phyloP scores from a whole-genome alignment of 2,329 filamentous ascomycete genomes.

The Sporothrix phasma region DNA sequence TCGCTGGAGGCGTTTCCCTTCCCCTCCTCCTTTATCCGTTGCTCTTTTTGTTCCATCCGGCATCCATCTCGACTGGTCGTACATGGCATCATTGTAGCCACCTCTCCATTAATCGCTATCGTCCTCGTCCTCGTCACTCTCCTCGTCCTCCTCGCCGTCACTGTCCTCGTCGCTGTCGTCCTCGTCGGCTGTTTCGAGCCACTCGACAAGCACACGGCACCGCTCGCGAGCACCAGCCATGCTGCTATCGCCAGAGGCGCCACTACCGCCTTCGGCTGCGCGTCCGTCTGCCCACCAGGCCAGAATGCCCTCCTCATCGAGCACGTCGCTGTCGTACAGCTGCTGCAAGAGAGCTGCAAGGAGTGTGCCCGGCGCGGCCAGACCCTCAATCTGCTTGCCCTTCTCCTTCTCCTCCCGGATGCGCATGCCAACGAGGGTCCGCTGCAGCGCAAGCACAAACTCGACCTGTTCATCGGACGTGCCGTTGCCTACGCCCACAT shows the following conservation, averaged over 20 bases:
- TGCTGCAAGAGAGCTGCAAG: constrained; percentile 73
- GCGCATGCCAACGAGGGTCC: constrained; percentile 55
- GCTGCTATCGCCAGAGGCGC: constrained; percentile 15
- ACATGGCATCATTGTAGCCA: neutral
- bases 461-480: constrained; percentile 67
- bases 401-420: constrained; percentile 13
- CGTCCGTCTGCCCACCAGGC: constrained; percentile 76
- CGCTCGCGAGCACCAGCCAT: constrained; percentile 63
- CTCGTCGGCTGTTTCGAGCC: constrained; percentile 67
- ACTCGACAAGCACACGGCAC: constrained; percentile 71
- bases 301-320: constrained; percentile 82
- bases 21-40: neutral
- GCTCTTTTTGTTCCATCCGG: neutral
- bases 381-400: neutral
- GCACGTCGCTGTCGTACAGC: constrained; percentile 70
- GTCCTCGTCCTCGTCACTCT: constrained; percentile 12
- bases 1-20: neutral
- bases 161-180: constrained; percentile 60
- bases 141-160: constrained; percentile 29
- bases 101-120: neutral
- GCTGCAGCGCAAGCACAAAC: constrained; percentile 72
- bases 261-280: constrained; percentile 53
- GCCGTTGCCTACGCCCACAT: constrained; percentile 42
- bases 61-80: neutral
- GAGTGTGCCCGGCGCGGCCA: constrained; percentile 42